phyloP scores from a whole-genome alignment of 1,284 basidiomycete genomes.

The Ustilago tritici region DNA sequence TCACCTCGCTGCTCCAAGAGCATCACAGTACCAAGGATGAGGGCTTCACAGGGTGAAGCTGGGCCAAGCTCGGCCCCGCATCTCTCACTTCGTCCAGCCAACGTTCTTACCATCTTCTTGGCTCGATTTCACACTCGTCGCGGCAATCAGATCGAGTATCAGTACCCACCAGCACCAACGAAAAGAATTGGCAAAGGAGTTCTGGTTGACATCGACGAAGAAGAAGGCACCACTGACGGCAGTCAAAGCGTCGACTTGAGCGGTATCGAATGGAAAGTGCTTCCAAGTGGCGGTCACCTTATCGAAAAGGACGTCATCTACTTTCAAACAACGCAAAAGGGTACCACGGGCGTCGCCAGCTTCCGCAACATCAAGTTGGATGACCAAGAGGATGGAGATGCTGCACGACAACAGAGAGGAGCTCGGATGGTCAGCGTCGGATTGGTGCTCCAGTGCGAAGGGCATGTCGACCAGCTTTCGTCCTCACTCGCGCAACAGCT shows the following conservation, averaged over 20 bases:
- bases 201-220: conserved; percentile 32
- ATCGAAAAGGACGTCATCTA: conserved; percentile 55
- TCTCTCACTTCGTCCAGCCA: conserved; percentile 38
- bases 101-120: conserved; percentile 54
- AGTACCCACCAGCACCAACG: conserved; percentile 30
- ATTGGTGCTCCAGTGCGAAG: conserved; percentile 34
- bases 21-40: conserved; percentile 2
- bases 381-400: conserved; percentile 14
- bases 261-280: conserved; percentile 60
- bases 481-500: conserved; percentile 44
- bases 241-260: conserved; percentile 18
- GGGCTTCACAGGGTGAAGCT: conserved; percentile 13
- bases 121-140: conserved; percentile 55
- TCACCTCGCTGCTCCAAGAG: not conserved
- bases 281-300: conserved; percentile 57
- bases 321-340: conserved; percentile 32
- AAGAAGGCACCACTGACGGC: not conserved
- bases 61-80: conserved; percentile 32
- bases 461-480: conserved; percentile 11
- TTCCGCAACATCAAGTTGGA: conserved; percentile 53
- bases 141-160: conserved; percentile 57
- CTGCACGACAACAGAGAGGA: conserved; percentile 37
- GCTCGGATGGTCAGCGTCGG: conserved; percentile 59
- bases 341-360: conserved; percentile 47
- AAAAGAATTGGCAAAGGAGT: conserved; percentile 4